Percentiles rank a stretch among this genome's conserved stretches.
Conservation (phyloP, 1,284 basidiomycete species). For the Schizopora paradoxa region DNA sequence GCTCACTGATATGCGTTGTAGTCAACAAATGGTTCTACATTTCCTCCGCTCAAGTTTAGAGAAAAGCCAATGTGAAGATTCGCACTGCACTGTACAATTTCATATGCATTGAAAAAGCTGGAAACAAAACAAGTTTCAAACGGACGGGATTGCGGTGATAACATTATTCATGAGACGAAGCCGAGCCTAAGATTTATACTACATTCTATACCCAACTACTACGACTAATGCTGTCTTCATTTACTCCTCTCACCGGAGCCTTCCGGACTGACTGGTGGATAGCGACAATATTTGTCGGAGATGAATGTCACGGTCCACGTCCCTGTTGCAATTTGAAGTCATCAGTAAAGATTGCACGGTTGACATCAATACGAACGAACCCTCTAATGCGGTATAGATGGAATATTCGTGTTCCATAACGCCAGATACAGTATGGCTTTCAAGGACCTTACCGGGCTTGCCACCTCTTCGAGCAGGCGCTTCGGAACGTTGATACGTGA, state of each 20-base stretch:
- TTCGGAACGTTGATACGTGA: constrained; percentile 86
- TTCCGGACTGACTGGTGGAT: constrained; percentile 52
- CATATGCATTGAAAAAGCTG: no score
- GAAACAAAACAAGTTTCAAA: no score
- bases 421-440: constrained; percentile 85
- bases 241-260: constrained; percentile 28
- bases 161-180: no score
- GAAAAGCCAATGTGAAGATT: not conserved
- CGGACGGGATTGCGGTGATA: no score
- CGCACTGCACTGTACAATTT: not conserved
- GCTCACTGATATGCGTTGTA: constrained; percentile 33
- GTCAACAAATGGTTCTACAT: constrained; percentile 92
- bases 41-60: constrained; percentile 72
- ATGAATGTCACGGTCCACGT: constrained; percentile 93
- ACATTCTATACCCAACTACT: no score
- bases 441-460: constrained; percentile 68
- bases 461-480: constrained; percentile 53
- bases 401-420: constrained; percentile 76
- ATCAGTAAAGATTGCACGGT: constrained; percentile 17
- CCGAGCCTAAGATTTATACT: no score
- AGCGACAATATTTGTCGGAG: constrained; percentile 78
- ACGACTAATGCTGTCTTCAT: no score
- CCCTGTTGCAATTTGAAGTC: constrained; percentile 38
- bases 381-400: constrained; percentile 84
- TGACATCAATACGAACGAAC: constrained; percentile 33